phyloP scores from a whole-genome alignment of 345 rosid genomes.

The Eucalyptus sp. region DNA sequence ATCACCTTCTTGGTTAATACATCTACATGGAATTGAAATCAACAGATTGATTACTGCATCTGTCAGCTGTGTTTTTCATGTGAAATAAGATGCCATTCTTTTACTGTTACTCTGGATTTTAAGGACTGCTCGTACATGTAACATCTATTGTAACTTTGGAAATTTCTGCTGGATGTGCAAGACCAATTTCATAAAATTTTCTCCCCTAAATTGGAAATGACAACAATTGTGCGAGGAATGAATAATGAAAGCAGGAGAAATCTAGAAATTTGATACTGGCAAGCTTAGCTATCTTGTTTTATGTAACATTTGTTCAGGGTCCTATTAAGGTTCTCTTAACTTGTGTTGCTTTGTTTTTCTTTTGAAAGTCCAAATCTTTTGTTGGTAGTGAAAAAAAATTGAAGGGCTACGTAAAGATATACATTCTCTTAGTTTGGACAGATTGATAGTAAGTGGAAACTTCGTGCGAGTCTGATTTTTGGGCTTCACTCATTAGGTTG shows the following conservation, averaged over 20 bases:
- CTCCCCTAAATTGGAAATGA: background rate
- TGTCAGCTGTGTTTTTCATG: background rate
- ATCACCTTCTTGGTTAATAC: background rate
- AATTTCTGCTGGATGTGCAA: background rate
- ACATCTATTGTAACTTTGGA: background rate
- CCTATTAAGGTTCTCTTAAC: too few relatives aligned
- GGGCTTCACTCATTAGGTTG: conserved; percentile 30
- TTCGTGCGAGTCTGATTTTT: background rate
- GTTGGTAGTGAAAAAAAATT: too few relatives aligned
- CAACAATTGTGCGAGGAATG: background rate
- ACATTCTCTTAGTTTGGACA: too few relatives aligned
- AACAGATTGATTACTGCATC: background rate
- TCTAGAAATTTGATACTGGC: background rate
- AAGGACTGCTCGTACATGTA: background rate
- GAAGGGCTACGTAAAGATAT: too few relatives aligned
- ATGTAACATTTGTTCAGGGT: background rate
- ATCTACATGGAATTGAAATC: background rate
- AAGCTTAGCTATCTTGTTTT: background rate
- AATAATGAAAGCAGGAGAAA: background rate
- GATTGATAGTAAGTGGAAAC: background rate
- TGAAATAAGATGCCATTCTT: background rate
- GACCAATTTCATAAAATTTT: background rate
- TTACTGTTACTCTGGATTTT: background rate
- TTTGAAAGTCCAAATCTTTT: too few relatives aligned
- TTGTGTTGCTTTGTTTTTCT: too few relatives aligned